Conservation (phyloP, 768 basidiomycete species). For the Rhizopogon vulgaris region DNA sequence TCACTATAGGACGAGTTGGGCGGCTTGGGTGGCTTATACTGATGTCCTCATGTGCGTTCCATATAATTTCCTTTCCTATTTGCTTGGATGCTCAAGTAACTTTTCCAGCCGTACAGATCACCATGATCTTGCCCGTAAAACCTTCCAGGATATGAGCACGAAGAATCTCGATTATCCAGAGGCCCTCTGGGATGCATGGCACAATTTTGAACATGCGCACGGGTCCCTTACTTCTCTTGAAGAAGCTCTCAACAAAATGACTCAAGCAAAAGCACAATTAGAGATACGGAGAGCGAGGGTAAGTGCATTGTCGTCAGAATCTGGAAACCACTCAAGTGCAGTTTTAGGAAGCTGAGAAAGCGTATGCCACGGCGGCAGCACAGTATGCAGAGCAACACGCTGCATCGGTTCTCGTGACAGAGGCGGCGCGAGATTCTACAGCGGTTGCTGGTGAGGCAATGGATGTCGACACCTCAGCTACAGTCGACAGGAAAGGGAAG, state of each 20-base stretch:
- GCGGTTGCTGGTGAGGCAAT: conserved; percentile 24
- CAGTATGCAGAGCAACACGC: conserved; percentile 41
- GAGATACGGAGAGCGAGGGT: conserved; percentile 62
- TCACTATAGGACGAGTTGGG: conserved; percentile 64
- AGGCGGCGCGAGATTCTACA: neutral
- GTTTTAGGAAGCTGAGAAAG: conserved; percentile 56
- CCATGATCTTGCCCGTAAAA: conserved; percentile 54
- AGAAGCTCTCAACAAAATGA: conserved; percentile 53
- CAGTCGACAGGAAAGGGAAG: conserved; percentile 45
- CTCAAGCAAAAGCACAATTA: conserved; percentile 58
- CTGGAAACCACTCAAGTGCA: neutral
- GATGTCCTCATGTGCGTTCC: conserved; percentile 63
- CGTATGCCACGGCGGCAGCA: conserved; percentile 43
- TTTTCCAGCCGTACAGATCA: conserved; percentile 42
- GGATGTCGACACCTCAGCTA: conserved; percentile 33
- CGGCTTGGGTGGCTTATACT: conserved; percentile 70
- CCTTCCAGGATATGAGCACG: conserved; percentile 59
- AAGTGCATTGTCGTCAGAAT: conserved; percentile 7
- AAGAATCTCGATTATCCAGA: conserved; percentile 94
- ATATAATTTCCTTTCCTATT: neutral
- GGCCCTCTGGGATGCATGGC: conserved; percentile 87
- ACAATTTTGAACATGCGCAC: conserved; percentile 79
- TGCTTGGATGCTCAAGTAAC: conserved; percentile 1
- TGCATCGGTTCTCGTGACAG: conserved; percentile 15
- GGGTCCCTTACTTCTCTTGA: conserved; percentile 69